A percentile compares a stretch with the other conserved stretches of the same genome.
These are phyloP conservation scores for Stenocarpella maydis DNA, from an alignment of 2,329 filamentous ascomycete species.

Conservation along the genomic window DNA sequence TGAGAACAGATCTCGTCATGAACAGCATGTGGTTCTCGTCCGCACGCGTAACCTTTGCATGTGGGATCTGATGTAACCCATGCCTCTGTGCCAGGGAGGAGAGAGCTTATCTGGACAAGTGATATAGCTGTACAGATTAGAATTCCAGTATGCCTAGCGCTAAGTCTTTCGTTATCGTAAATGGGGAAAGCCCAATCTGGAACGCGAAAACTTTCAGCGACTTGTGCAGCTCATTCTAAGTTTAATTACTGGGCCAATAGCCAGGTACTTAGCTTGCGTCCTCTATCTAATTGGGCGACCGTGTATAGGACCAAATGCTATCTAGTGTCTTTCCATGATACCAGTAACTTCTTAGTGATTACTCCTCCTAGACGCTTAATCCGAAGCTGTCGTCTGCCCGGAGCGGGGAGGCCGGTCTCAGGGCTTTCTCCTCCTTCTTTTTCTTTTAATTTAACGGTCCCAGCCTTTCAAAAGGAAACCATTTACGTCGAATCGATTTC, in stretches of 20 bases:
- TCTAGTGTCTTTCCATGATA: neutral
- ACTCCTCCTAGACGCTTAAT: neutral
- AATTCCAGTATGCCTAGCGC: neutral
- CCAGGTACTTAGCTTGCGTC: neutral
- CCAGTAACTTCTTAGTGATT: neutral
- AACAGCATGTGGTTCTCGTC: no score
- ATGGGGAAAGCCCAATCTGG: neutral
- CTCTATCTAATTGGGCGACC: neutral
- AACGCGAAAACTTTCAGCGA: neutral
- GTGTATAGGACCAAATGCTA: neutral
- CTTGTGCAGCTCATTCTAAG: neutral
- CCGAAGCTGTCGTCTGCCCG: neutral
- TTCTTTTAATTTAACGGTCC: neutral
- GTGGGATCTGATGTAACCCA: neutral
- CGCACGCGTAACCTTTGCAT: no score
- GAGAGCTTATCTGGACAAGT: neutral
- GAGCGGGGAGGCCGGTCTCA: neutral
- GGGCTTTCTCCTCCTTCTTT: no score
- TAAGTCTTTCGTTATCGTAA: neutral
- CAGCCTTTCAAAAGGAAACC: neutral
- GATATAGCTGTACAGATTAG: neutral
- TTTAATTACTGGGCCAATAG: neutral
- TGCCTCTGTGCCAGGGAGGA: neutral
- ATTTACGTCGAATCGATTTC: neutral
- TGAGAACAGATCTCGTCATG: no score